Base-by-base conservation (phyloP, 805 yeast species). In the Wickerhamiella domercqiae region DNA sequence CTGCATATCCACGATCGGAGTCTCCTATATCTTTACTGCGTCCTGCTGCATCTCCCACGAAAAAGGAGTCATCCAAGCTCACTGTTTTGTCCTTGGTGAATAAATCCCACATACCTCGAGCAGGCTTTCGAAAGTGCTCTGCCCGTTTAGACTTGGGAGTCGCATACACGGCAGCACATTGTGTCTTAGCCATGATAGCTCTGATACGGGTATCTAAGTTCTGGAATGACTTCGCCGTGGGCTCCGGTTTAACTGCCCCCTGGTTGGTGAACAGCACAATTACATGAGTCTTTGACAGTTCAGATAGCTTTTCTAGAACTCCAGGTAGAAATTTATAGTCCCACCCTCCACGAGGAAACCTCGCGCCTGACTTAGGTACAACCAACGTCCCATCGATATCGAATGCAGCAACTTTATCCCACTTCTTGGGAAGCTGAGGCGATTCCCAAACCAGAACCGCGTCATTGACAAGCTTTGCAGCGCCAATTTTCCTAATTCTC, bases 41-140 rank as follows among this genome's bases (percentile, higher is more conserved):
- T 1, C 97, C 98, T 5, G 95, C 97, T 0, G 97, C 97, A 60
- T 87, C 98, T 4, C 98, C 98, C n/a, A 84, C 86, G 54, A 60
- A 90, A 38, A 75, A 63, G 36, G 81, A 70, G 7, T 56, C 45
- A 47, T 73, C 74, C 2, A 74, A 47, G 0, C 45, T 36, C 9
- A 32, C 42, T 15, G 71, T 42, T 46, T 69, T 75, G 13, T 54
- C 47, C 5, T 48, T 41, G 24, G 79, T 60, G 13, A 24, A 24
- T 35, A 64, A 67, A 1, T 64, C 55, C 75, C 80, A 79, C 93
- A 86, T 79, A 0, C 94, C 96, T 1, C 49, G 53, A 3, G 60
- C 59, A 0, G 98, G 98, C 51, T 87, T 87, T 47, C 59, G 35
- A 47, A 50, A 41, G 32, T 32, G 9, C 39, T 38, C 30, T 39